A percentile compares a stretch with the other conserved stretches of the same genome.
These are phyloP conservation scores for Fusarium austroafricanum DNA, from an alignment of 2,329 filamentous ascomycete species.

Conservation along the genomic window DNA sequence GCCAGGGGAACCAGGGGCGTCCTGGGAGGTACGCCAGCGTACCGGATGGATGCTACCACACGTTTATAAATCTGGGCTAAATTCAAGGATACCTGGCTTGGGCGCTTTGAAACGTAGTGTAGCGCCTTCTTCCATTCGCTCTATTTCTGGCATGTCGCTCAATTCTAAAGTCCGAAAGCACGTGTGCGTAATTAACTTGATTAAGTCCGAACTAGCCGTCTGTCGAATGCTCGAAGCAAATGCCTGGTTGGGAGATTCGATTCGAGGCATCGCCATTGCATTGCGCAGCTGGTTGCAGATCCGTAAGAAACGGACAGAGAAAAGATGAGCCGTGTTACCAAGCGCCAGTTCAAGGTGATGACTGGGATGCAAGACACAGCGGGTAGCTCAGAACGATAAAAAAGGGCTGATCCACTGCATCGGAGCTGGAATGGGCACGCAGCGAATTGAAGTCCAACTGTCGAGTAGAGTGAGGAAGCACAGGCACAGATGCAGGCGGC, in stretches of 20 bases:
- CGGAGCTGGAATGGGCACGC: conserved; percentile 27
- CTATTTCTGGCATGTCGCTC: not conserved
- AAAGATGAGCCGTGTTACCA: conserved; percentile 12
- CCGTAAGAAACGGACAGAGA: not conserved
- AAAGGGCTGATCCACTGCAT: conserved; percentile 30
- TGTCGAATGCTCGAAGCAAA: not conserved
- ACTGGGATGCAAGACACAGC: conserved; percentile 34
- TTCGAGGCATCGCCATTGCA: conserved; percentile 6
- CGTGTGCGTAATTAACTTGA: not conserved
- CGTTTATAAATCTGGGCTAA: conserved; percentile 24
- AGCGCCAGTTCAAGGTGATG: conserved; percentile 23
- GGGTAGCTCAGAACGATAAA: conserved; percentile 17
- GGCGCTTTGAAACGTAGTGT: conserved; percentile 16
- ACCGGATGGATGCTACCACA: not conserved
- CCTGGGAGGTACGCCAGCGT: not conserved
- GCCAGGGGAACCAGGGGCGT: not conserved
- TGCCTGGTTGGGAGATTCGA: not conserved
- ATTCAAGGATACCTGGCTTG: conserved; percentile 7
- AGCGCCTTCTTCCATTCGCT: not conserved
- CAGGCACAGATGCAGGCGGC: not conserved
- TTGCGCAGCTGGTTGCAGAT: not conserved
- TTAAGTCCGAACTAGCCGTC: conserved; percentile 16
- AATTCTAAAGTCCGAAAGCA: conserved; percentile 18
- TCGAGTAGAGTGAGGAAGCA: not conserved
- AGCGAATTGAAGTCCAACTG: conserved; percentile 1